A percentile compares a stretch with the other conserved stretches of the same genome.
Evolutionary conservation across 305 asterid genomes (phyloP).

Genomic region (Fraxinus dipetala): DNA sequence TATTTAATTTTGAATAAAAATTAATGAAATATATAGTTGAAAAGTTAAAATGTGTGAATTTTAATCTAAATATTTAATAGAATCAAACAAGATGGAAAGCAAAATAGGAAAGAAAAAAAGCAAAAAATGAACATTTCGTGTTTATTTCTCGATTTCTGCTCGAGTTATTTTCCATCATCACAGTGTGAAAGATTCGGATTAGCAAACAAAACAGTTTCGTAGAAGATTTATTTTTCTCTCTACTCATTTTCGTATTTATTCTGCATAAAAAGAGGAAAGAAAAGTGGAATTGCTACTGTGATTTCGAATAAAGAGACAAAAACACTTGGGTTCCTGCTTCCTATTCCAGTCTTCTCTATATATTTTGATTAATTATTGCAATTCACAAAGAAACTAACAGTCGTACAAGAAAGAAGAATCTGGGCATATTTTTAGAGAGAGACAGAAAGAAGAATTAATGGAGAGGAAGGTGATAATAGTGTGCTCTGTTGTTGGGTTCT

Average conservation of each 20-base stretch:
- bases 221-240: background rate
- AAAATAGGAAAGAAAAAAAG: background rate
- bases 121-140: background rate
- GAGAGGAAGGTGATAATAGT: slow-evolving; percentile 53
- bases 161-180: background rate
- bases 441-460: slow-evolving; percentile 34
- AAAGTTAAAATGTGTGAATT: too few relatives aligned
- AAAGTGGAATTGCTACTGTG: background rate
- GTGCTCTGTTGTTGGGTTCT: slow-evolving; percentile 59
- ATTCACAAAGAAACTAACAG: background rate
- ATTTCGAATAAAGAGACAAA: background rate
- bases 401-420: background rate
- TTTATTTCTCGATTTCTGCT: background rate
- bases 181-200: background rate
- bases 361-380: background rate
- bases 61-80: too few relatives aligned
- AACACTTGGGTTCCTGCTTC: background rate
- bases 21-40: too few relatives aligned
- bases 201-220: background rate
- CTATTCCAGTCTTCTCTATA: background rate
- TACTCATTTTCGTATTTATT: background rate
- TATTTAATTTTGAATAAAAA: too few relatives aligned
- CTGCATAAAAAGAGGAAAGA: background rate
- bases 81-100: too few relatives aligned
- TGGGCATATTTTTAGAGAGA: slow-evolving; percentile 14